These are phyloP conservation scores for Acanthamoeba divionensis DNA, from an alignment of 208 protist species.

Conservation along the genomic window DNA sequence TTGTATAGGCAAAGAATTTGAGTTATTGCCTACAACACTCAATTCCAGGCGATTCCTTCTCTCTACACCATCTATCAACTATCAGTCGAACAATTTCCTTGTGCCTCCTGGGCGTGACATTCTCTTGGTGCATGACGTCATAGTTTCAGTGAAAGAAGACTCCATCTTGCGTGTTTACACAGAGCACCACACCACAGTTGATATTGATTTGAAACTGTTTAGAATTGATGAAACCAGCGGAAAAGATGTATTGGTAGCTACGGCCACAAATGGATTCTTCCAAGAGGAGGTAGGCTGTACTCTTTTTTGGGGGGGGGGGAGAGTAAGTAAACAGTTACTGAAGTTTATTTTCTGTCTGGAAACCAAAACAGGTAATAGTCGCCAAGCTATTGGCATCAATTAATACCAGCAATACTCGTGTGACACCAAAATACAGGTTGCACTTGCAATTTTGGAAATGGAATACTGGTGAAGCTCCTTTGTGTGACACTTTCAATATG, in stretches of 20 bases:
- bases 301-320: no score
- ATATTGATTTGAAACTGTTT: slow-evolving; percentile 43
- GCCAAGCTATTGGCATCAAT: slow-evolving; percentile 17
- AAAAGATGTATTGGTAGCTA: background rate
- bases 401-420: background rate
- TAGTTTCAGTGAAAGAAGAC: background rate
- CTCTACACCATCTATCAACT: slow-evolving; percentile 25
- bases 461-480: background rate
- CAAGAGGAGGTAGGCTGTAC: background rate
- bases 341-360: no score
- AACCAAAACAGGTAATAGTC: slow-evolving; percentile 16
- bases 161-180: slow-evolving; percentile 39
- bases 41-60: slow-evolving; percentile 37
- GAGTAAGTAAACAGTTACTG: no score
- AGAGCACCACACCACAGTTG: slow-evolving; percentile 12
- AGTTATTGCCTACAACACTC: background rate
- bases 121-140: background rate
- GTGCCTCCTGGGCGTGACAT: background rate
- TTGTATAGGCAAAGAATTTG: background rate
- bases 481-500: slow-evolving; percentile 35
- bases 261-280: slow-evolving; percentile 39
- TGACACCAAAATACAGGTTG: slow-evolving; percentile 18
- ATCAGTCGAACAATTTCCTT: slow-evolving; percentile 50
- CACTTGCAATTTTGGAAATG: slow-evolving; percentile 43
- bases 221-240: background rate